Evolutionary conservation across 306 rosid genomes (phyloP).

Genomic region (Ammopiptanthus mongolicus): DNA sequence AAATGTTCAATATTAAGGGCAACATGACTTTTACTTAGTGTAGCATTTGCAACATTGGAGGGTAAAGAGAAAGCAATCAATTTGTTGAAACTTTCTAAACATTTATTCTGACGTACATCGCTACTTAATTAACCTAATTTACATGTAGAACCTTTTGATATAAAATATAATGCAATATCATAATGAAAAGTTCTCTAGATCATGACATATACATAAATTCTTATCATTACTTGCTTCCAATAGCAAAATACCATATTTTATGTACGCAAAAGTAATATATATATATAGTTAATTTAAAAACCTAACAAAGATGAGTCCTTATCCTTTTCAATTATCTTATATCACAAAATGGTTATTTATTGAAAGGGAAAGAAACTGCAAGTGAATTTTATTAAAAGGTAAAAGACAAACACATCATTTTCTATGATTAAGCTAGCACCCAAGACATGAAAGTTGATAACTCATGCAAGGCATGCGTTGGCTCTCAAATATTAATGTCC

Average conservation of each 20-base stretch:
- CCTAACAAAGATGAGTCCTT: not conserved
- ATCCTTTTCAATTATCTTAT: not conserved
- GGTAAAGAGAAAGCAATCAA: not conserved
- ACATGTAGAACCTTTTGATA: not conserved
- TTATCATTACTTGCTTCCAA: slow-evolving; percentile 16
- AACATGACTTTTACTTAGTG: not conserved
- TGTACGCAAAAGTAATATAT: not conserved
- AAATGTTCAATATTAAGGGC: too few species aligned
- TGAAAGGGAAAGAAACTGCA: slow-evolving; percentile 1
- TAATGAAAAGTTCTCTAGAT: not conserved
- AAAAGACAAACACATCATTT: slow-evolving; percentile 31
- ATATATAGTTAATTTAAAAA: not conserved
- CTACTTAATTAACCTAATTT: not conserved
- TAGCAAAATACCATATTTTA: slow-evolving; percentile 2
- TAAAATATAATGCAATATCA: not conserved
- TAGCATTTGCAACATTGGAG: not conserved
- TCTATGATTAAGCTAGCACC: slow-evolving; percentile 32
- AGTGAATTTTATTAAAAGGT: slow-evolving; percentile 10
- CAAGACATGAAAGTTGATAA: slow-evolving; percentile 31
- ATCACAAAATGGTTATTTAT: slow-evolving; percentile 5
- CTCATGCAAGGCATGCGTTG: slow-evolving; percentile 48
- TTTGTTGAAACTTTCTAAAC: not conserved
- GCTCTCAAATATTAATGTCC: slow-evolving; percentile 19
- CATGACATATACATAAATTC: not conserved
- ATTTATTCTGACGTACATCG: not conserved